A percentile compares a stretch with the other conserved stretches of the same genome.
These are phyloP conservation scores for Claviceps humidiphila DNA, from an alignment of 2,329 filamentous ascomycete species.

Conservation along the genomic window DNA sequence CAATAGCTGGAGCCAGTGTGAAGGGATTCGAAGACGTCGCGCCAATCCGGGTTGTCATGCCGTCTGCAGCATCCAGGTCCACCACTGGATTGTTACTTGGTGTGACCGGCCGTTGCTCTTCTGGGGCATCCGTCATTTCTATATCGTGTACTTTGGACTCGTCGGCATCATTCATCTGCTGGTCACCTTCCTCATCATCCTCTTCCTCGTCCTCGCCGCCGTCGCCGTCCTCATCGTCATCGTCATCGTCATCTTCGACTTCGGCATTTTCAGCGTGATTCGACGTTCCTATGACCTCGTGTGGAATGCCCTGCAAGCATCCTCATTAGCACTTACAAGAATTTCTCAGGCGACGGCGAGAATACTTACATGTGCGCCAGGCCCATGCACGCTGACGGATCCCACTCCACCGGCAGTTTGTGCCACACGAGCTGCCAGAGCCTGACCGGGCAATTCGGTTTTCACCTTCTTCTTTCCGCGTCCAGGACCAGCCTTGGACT, in stretches of 20 bases:
- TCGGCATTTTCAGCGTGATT: constrained; percentile 42
- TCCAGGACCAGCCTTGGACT: constrained; percentile 61
- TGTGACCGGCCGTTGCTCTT: constrained; percentile 13
- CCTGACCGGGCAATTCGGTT: constrained; percentile 25
- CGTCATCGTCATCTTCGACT: constrained; percentile 30
- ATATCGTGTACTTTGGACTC: constrained; percentile 22
- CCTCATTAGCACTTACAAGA: background rate
- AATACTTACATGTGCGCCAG: constrained; percentile 25
- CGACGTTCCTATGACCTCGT: constrained; percentile 30
- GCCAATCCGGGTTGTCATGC: constrained; percentile 10
- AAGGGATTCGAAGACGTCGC: constrained; percentile 16
- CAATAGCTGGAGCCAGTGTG: constrained; percentile 18
- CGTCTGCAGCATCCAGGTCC: constrained; percentile 17
- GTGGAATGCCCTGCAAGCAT: constrained; percentile 23
- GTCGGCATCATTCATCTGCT: constrained; percentile 30
- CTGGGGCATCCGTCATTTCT: constrained; percentile 24
- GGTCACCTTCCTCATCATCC: constrained; percentile 34
- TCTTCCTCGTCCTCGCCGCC: constrained; percentile 35
- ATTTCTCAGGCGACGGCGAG: background rate
- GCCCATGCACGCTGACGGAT: constrained; percentile 24
- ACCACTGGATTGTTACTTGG: constrained; percentile 10
- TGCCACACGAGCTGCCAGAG: constrained; percentile 15
- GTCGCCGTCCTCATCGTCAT: constrained; percentile 30
- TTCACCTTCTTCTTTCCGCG: constrained; percentile 72
- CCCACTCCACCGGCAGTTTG: constrained; percentile 25